Percentiles rank a stretch among this genome's conserved stretches.
Conservation (phyloP, 352 stramenopile genomes). For the Globisporangium solare region DNA sequence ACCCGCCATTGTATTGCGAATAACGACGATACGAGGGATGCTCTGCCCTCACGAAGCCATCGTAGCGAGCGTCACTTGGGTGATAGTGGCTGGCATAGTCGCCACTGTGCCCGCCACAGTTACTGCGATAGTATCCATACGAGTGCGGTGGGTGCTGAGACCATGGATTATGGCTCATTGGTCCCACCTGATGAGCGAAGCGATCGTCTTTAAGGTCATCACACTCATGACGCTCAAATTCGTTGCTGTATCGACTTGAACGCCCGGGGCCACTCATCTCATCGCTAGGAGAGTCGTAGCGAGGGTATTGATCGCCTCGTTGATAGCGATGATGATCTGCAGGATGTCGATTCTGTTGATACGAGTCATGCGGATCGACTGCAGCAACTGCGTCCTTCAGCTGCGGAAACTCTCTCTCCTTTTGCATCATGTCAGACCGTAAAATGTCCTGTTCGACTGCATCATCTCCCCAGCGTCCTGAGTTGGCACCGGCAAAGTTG, state of each 20-base stretch:
- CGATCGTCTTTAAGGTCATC: not conserved
- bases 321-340: no score
- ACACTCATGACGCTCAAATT: no score
- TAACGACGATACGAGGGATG: constrained; percentile 1
- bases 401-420: constrained; percentile 37
- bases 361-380: not conserved
- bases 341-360: no score
- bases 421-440: constrained; percentile 22
- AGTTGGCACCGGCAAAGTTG: constrained; percentile 6
- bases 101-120: not conserved
- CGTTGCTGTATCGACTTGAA: no score
- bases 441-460: constrained; percentile 60
- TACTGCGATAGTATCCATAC: not conserved
- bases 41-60: not conserved
- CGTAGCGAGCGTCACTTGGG: constrained; percentile 10
- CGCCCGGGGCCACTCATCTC: no score
- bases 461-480: constrained; percentile 70
- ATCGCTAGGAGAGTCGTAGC: no score
- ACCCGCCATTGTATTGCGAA: not conserved
- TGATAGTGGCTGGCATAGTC: constrained; percentile 1
- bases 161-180: no score
- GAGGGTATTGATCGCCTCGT: no score
- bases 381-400: constrained; percentile 20
- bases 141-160: not conserved
- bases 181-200: not conserved